Evolutionary conservation across 2,329 filamentous ascomycete species (phyloP), one percentile per base, ranked within the genome.

Genomic region (Leptographium lundbergii): DNA sequence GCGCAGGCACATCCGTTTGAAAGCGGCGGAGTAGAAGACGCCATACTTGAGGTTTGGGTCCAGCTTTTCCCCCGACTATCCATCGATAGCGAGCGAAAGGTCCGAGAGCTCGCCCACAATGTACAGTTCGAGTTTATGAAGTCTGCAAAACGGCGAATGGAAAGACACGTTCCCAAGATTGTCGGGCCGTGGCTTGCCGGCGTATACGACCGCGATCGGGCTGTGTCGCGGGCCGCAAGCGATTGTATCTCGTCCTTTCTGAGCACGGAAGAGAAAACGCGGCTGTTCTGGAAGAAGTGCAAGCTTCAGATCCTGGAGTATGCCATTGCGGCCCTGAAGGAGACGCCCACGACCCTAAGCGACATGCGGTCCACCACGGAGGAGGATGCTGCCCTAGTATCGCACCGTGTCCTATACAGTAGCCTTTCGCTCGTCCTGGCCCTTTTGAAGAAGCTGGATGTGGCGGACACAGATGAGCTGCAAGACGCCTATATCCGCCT

Each of bases 151-250:
- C 95, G 94, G 76, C 84, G 91, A 62, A 89, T 96, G 73, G 90
- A 89, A 62, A 88, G 82, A 63, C 80, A 87, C 65, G 78, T 99
- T 62, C 84, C 89, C 14, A 84, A 81, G 61, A 77, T 95, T 42
- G 85, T 95, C 53, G 91, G 88, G 11, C 80, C 89, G n/a, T 99
- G 95, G 94, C 79, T 97, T 14, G 88, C 89, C 9, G 94, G 92
- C 1, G 81, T 87, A 1, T 95, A 91, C 68, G 94, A 99, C 70
- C 87, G 82, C 64, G 92, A 99, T 68, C 84, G 85, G 59, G 79
- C 79, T 22, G 90, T 91, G 17, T 79, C 87, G 9, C 83, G 85
- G 60, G 84, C 89, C n/a, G 91, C 91, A 2, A 79, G 81, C 60
- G 86, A 92, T 53, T 88, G 91, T 0, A 76, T 96, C 22, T 80